Percentiles rank a stretch among this genome's conserved stretches.
These are phyloP conservation scores for Kluyveromyces siamensis DNA, from an alignment of 805 yeast genomes.

Conservation along the genomic window DNA sequence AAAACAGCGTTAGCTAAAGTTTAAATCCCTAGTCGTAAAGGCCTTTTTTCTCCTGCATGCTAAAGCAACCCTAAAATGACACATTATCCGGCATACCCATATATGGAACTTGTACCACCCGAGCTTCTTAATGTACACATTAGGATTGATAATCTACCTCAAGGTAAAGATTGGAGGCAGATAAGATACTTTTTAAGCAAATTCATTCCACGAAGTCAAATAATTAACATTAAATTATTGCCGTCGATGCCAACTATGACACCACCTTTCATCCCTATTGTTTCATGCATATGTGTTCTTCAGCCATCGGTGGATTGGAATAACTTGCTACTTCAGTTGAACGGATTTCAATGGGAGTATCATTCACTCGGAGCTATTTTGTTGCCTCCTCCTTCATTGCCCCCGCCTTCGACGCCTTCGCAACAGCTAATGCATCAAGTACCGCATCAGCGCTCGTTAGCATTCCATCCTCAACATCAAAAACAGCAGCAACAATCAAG, in stretches of 20 bases:
- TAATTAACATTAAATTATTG: slow-evolving; percentile 22
- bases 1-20: background rate
- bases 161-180: slow-evolving; percentile 28
- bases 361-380: slow-evolving; percentile 22
- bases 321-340: slow-evolving; percentile 19
- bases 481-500: slow-evolving; percentile 8
- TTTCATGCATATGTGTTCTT: slow-evolving; percentile 23
- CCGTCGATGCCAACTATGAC: slow-evolving; percentile 26
- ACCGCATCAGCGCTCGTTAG: background rate
- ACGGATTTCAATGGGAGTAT: slow-evolving; percentile 26
- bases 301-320: slow-evolving; percentile 15
- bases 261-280: slow-evolving; percentile 26
- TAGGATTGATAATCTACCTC: slow-evolving; percentile 27
- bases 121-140: slow-evolving; percentile 6
- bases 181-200: slow-evolving; percentile 27
- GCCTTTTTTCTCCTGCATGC: background rate
- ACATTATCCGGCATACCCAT: slow-evolving; percentile 2
- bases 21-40: background rate
- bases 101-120: slow-evolving; percentile 2
- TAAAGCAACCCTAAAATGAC: slow-evolving; percentile 1
- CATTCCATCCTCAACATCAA: background rate
- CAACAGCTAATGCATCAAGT: background rate
- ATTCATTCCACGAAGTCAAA: slow-evolving; percentile 23
- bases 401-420: background rate
- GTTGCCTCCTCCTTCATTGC: slow-evolving; percentile 11